These are phyloP conservation scores for Populus trichocarpa DNA, from an alignment of 441 rosid species.

Conservation along the genomic window DNA sequence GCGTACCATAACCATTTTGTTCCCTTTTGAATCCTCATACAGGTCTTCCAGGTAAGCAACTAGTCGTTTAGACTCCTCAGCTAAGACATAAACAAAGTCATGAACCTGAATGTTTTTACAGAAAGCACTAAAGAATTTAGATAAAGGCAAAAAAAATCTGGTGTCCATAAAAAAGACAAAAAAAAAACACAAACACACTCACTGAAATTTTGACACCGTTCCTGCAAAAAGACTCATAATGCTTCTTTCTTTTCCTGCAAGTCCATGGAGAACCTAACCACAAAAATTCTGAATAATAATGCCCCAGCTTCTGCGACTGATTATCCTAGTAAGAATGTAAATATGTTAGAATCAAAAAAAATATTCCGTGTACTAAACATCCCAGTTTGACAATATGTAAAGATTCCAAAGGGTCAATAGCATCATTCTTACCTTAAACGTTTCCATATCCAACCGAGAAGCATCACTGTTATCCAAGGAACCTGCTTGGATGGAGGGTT, in stretches of 20 bases:
- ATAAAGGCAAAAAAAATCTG: neutral
- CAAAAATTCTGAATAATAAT: constrained; percentile 24
- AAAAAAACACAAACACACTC: constrained; percentile 24
- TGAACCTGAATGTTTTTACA: constrained; percentile 46
- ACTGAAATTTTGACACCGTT: constrained; percentile 65
- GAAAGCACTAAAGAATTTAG: neutral
- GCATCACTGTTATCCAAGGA: constrained; percentile 21
- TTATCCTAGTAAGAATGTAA: constrained; percentile 22
- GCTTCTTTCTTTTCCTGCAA: constrained; percentile 55
- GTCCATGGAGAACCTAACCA: constrained; percentile 74
- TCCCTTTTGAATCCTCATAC: constrained; percentile 71
- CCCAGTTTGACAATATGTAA: neutral
- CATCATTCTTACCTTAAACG: constrained; percentile 35
- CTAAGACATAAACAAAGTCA: constrained; percentile 66
- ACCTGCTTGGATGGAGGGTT: neutral
- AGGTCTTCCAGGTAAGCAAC: constrained; percentile 79
- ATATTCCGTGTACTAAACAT: neutral
- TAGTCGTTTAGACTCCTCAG: constrained; percentile 62
- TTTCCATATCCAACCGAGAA: constrained; percentile 19
- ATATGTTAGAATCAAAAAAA: neutral
- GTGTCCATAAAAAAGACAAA: neutral
- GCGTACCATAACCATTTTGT: constrained; percentile 70
- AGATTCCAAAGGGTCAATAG: neutral
- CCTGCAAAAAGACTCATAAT: constrained; percentile 53
- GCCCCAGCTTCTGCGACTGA: constrained; percentile 27